A percentile compares a stretch with the other conserved stretches of the same genome.
These are phyloP conservation scores for Candida maris DNA, from an alignment of 805 yeast genomes.

Conservation along the genomic window DNA sequence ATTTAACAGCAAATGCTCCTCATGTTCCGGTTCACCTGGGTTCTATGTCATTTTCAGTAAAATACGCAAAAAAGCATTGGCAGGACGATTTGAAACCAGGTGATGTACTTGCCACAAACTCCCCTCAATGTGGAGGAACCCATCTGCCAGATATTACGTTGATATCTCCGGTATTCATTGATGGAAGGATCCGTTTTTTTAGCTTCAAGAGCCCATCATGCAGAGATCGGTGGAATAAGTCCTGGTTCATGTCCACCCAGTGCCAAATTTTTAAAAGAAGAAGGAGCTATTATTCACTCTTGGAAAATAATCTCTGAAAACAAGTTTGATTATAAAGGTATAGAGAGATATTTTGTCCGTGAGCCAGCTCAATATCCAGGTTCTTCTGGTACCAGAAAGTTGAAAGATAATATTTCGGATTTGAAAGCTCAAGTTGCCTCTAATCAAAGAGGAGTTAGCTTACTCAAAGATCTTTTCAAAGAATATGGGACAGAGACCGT, in stretches of 20 bases:
- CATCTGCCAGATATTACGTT: conserved; percentile 50
- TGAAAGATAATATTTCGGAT: conserved; percentile 48
- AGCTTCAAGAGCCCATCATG: conserved; percentile 58
- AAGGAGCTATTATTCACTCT: conserved; percentile 50
- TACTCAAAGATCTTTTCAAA: conserved; percentile 37
- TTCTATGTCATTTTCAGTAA: conserved; percentile 40
- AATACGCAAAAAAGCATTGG: conserved; percentile 37
- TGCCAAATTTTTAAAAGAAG: conserved; percentile 48
- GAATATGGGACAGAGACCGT: conserved; percentile 40
- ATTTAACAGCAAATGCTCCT: conserved; percentile 41
- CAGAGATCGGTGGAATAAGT: conserved; percentile 56
- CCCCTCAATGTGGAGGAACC: conserved; percentile 41
- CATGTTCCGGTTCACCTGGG: conserved; percentile 43
- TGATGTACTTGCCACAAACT: conserved; percentile 39
- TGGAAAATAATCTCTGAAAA: conserved; percentile 47
- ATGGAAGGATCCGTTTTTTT: conserved; percentile 44
- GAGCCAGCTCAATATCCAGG: conserved; percentile 49
- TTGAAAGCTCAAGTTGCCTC: conserved; percentile 45
- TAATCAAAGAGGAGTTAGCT: conserved; percentile 44
- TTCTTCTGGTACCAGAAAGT: conserved; percentile 50
- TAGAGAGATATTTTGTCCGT: conserved; percentile 39
- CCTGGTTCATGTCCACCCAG: conserved; percentile 55
- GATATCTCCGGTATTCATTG: conserved; percentile 48
- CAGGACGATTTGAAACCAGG: conserved; percentile 35
- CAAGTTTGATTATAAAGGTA: conserved; percentile 47